Evolutionary conservation across 768 basidiomycete species (phyloP), one percentile per base, ranked within the genome.

Genomic region (Pisolithus tinctorius): DNA sequence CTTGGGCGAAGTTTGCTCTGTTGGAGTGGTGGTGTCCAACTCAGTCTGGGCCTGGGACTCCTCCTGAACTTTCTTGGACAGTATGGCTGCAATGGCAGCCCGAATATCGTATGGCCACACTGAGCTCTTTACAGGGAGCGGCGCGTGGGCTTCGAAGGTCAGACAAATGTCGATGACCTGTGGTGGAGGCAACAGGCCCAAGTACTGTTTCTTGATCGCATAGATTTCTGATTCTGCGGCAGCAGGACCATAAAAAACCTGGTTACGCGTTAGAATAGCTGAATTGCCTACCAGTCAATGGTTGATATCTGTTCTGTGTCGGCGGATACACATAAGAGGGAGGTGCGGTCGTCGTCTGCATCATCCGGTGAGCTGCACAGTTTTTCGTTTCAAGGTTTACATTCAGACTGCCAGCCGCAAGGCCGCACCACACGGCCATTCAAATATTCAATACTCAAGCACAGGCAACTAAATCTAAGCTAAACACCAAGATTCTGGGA

Each of bases 121-220:
- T n/a, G 80, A 70, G 50, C 72, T 73, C 65, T 79, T 83, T 48
- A 85, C 63, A 55, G 83, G 82, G 37, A 76, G 69, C 11, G 86
- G 81, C 13, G 82, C 81, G 71, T 88, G 77, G 8, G 80, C 63
- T 59, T 89, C 84, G 59, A 86, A 82, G 36, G 76, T 74, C 53
- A 90, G 73, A 63, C 85, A 89, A 60, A 90, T 81, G 58, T 88
- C 88, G 62, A 90, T 86, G 61, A 90, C 76, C 68, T 89, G 85
- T 42, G 78, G 75, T 20, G 76, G 79, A 23, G 82, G 76, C 7
- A 91, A 74, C 20, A 87, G 74, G 23, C 75, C 73, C 40, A 91
- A 73, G 70, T 90, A 91, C 55, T 79, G 77, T 56, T 80, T 78
- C 65, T 88, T 88, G 69, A 84, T 79, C 47, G 81, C 74, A 64